Conservation (phyloP, 2,329 filamentous ascomycete genomes). For the Fusarium anguioides region DNA sequence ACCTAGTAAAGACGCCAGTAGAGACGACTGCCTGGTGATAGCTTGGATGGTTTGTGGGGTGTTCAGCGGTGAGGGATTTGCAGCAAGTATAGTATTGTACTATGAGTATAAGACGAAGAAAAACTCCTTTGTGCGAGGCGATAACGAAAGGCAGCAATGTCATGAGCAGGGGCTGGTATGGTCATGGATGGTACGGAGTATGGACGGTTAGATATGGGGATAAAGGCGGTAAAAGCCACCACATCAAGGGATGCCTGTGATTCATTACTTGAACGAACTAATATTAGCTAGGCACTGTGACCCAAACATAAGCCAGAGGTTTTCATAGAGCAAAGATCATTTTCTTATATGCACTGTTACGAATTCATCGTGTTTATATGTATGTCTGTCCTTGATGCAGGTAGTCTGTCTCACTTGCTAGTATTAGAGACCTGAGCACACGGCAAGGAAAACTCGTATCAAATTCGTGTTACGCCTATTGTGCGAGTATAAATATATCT, state of each 20-base stretch:
- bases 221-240: constrained; percentile 18
- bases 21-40: constrained; percentile 11
- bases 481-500: too few species aligned
- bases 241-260: constrained; percentile 1
- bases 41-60: neutral
- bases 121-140: neutral
- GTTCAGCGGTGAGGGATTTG: constrained; percentile 10
- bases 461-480: too few species aligned
- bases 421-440: too few species aligned
- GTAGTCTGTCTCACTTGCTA: too few species aligned
- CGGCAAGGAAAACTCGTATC: too few species aligned
- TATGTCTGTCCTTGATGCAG: too few species aligned
- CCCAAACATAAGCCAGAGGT: neutral
- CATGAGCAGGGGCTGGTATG: too few species aligned
- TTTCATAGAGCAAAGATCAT: neutral
- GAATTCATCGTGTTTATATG: too few species aligned
- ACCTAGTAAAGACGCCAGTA: constrained; percentile 18
- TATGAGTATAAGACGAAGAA: neutral
- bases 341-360: neutral
- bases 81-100: neutral
- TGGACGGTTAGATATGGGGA: neutral
- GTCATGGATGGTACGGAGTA: too few species aligned
- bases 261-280: neutral
- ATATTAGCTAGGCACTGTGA: neutral
- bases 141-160: too few species aligned